Percentiles rank a stretch among this genome's conserved stretches.
Evolutionary conservation across 768 basidiomycete species (phyloP).

Genomic region (Tephrocybe sp.): DNA sequence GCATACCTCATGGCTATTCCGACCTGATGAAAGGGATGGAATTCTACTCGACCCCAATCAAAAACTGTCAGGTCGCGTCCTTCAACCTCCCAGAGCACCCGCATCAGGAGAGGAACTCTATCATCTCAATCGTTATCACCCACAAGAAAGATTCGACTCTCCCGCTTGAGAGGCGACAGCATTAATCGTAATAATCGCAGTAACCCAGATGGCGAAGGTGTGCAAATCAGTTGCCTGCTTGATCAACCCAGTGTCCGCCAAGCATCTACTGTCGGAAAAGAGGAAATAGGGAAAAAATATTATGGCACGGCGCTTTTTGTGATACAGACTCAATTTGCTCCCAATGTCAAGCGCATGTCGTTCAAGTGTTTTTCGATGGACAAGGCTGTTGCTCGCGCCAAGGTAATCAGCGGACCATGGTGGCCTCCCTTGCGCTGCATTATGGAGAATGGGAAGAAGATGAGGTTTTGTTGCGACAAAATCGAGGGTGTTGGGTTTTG

Average conservation of each 20-base stretch:
- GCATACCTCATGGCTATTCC: not conserved
- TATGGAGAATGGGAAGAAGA: constrained; percentile 7
- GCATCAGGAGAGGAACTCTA: not conserved
- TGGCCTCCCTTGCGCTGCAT: constrained; percentile 4
- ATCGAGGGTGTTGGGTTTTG: constrained; percentile 7
- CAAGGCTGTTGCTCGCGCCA: not conserved
- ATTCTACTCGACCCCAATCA: not conserved
- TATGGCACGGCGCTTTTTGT: constrained; percentile 1
- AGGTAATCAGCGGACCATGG: constrained; percentile 2
- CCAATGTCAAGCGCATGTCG: not conserved
- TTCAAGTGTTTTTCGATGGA: not conserved
- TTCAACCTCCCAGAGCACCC: not conserved
- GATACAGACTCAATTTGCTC: not conserved
- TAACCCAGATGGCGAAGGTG: not conserved
- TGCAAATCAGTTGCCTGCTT: not conserved
- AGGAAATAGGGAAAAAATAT: not conserved
- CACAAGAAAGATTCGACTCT: not conserved
- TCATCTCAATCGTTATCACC: not conserved
- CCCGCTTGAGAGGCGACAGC: not conserved
- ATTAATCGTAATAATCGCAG: not conserved
- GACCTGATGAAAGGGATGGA: not conserved
- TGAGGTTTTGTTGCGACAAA: constrained; percentile 4
- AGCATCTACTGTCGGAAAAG: not conserved
- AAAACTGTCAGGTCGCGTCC: not conserved
- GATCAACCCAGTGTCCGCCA: not conserved